These are phyloP conservation scores for Vitis hybrid DNA, from an alignment of 177 flowering plant species.

Conservation along the genomic window DNA sequence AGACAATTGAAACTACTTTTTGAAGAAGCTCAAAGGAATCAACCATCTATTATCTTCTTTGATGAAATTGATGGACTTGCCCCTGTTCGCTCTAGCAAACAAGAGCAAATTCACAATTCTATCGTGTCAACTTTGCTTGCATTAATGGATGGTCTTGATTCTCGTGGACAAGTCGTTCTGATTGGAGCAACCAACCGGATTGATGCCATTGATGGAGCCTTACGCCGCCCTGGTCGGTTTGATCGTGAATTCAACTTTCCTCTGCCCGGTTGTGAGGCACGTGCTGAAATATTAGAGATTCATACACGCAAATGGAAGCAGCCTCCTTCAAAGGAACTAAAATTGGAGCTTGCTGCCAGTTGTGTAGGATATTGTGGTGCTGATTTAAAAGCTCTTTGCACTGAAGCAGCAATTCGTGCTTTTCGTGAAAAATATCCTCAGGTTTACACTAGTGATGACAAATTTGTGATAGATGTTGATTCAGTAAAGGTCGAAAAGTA, in stretches of 20 bases:
- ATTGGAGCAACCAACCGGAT: conserved; percentile 98
- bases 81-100: conserved; percentile 98
- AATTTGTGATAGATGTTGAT: conserved; percentile 92
- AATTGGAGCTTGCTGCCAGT: conserved; percentile 89
- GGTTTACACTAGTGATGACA: conserved; percentile 98
- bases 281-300: conserved; percentile 91
- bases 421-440: conserved; percentile 99
- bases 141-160: conserved; percentile 99
- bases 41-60: conserved; percentile 97
- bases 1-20: conserved; percentile 92
- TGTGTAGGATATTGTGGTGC: conserved; percentile 99
- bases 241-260: conserved; percentile 98
- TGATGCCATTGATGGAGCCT: conserved; percentile 99
- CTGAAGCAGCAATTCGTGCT: conserved; percentile 99
- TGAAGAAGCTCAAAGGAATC: conserved; percentile 98
- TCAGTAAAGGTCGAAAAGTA: conserved; percentile 80
- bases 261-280: conserved; percentile 95
- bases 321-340: conserved; percentile 85
- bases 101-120: conserved; percentile 98
- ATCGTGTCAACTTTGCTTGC: conserved; percentile 98
- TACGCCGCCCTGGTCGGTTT: conserved; percentile 98
- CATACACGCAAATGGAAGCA: conserved; percentile 97
- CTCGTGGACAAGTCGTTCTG: conserved; percentile 97
- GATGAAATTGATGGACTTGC: conserved; percentile 99
- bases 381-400: conserved; percentile 92